These are phyloP conservation scores for Ganoderma leucocontextum DNA, from an alignment of 1,284 basidiomycete genomes.

Conservation along the genomic window DNA sequence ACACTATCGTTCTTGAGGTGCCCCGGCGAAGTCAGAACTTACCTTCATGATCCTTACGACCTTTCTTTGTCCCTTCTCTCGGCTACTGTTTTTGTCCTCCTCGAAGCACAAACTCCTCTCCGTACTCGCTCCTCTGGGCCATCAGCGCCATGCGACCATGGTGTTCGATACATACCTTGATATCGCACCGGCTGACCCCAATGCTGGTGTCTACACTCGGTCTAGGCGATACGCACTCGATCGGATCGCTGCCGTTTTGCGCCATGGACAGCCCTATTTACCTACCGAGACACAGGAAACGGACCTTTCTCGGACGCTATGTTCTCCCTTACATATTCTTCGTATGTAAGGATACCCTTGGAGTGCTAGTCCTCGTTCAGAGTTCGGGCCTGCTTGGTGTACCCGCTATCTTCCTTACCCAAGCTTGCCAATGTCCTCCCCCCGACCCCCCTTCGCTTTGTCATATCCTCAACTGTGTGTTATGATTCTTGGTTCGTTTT, in stretches of 20 bases:
- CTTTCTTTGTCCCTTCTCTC: background rate
- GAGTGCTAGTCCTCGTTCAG: conserved; percentile 10
- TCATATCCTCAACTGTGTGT: background rate
- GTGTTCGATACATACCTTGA: background rate
- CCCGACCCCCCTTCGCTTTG: background rate
- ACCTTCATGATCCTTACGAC: background rate
- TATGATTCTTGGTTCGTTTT: conserved; percentile 2
- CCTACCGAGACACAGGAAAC: conserved; percentile 14
- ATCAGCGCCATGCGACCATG: background rate
- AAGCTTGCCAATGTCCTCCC: background rate
- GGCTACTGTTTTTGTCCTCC: background rate
- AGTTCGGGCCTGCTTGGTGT: conserved; percentile 18
- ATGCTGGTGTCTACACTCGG: background rate
- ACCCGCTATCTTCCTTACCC: background rate
- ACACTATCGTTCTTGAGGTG: background rate
- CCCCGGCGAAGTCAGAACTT: background rate
- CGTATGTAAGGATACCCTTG: conserved; percentile 22
- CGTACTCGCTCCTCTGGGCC: no score
- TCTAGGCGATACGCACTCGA: conserved; percentile 1
- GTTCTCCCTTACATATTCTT: conserved; percentile 15
- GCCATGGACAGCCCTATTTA: conserved; percentile 14
- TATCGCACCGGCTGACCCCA: background rate
- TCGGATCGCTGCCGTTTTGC: background rate
- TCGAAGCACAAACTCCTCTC: background rate
- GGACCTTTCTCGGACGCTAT: conserved; percentile 22